Evolutionary conservation across 2,329 filamentous ascomycete species (phyloP).

Genomic region (Aspergillus oerlinghausenensis): DNA sequence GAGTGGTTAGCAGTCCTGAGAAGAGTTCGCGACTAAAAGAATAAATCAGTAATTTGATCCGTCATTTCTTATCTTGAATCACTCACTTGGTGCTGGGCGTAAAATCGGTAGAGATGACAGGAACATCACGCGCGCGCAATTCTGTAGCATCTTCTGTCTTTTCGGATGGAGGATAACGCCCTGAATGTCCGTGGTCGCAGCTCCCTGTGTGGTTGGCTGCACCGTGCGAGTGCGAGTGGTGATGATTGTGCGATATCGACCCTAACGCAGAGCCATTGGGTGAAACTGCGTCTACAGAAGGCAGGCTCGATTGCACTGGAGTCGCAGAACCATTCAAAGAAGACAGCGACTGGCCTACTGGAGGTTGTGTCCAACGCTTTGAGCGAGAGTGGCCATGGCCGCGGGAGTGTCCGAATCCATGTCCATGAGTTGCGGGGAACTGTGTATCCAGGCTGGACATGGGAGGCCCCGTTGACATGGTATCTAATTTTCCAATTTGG

Average conservation of each 20-base stretch:
- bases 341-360: slow-evolving; percentile 22
- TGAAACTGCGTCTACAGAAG: slow-evolving; percentile 12
- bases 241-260: slow-evolving; percentile 23
- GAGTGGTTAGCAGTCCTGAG: slow-evolving; percentile 43
- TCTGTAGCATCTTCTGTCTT: background rate
- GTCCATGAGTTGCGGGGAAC: slow-evolving; percentile 18
- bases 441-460: slow-evolving; percentile 27
- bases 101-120: background rate
- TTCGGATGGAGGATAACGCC: background rate
- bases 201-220: background rate
- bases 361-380: slow-evolving; percentile 25
- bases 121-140: background rate
- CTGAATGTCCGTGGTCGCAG: background rate
- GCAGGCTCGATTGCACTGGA: slow-evolving; percentile 15
- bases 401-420: slow-evolving; percentile 26
- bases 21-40: slow-evolving; percentile 42
- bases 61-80: background rate
- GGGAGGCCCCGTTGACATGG: slow-evolving; percentile 32
- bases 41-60: background rate
- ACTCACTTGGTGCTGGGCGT: slow-evolving; percentile 13
- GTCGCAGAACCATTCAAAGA: slow-evolving; percentile 14
- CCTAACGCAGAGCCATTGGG: slow-evolving; percentile 24
- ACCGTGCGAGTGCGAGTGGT: slow-evolving; percentile 38
- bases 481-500: slow-evolving; percentile 14
- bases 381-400: slow-evolving; percentile 34